phyloP scores from a whole-genome alignment of 192 early-diverging fungal genomes.

The Coemansia aciculifera region DNA sequence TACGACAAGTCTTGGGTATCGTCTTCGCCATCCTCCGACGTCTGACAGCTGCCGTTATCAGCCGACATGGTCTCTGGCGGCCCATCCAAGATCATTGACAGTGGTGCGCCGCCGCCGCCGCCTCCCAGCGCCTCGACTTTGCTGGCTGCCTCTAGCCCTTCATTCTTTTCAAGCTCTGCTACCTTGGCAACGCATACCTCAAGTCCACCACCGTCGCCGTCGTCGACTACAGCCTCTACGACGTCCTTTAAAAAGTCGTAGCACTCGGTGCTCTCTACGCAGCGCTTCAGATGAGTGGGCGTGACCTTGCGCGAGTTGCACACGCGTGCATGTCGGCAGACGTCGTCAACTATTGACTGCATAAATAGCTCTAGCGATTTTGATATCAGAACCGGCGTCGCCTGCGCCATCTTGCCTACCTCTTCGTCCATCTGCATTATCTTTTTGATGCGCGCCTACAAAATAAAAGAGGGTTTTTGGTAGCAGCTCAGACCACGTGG shows the following conservation, averaged over 20 bases:
- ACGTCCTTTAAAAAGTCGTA: constrained; percentile 94
- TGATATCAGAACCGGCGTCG: constrained; percentile 94
- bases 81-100: constrained; percentile 47
- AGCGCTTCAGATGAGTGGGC: constrained; percentile 79
- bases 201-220: constrained; percentile 50
- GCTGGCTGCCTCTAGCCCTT: neutral
- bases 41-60: constrained; percentile 17
- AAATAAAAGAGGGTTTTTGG: neutral
- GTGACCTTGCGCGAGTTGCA: constrained; percentile 82
- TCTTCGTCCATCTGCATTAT: constrained; percentile 99
- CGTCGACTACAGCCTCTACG: constrained; percentile 80
- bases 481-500: neutral
- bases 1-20: constrained; percentile 25
- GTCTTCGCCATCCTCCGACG: constrained; percentile 33
- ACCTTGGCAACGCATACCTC: constrained; percentile 47
- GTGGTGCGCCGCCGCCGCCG: constrained; percentile 51
- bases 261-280: constrained; percentile 75
- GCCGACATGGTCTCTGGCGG: constrained; percentile 22
- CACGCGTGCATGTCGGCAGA: constrained; percentile 76
- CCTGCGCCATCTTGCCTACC: constrained; percentile 97
- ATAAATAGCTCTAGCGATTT: constrained; percentile 89
- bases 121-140: constrained; percentile 33
- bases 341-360: constrained; percentile 86
- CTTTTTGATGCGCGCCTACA: constrained; percentile 97
- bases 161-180: constrained; percentile 29